Percentiles rank a stretch among this genome's conserved stretches.
phyloP scores from a whole-genome alignment of 192 early-diverging fungal species.

The Backusella tuberculispora region DNA sequence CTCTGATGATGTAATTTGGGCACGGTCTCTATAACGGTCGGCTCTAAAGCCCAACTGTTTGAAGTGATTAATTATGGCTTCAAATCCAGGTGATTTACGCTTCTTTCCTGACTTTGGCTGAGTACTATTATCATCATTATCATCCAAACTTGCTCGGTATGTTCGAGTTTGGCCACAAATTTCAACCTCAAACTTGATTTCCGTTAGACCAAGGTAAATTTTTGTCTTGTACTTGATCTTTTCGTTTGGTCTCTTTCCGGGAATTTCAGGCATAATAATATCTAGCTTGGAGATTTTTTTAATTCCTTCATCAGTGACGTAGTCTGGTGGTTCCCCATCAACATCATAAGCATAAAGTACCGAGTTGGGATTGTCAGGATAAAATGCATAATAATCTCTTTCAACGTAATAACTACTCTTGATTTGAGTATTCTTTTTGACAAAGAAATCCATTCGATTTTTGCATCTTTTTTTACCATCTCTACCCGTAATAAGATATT shows the following conservation, averaged over 20 bases:
- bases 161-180: background rate
- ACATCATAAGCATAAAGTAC: slow-evolving; percentile 45
- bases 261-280: slow-evolving; percentile 45
- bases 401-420: slow-evolving; percentile 42
- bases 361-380: slow-evolving; percentile 46
- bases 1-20: background rate
- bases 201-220: slow-evolving; percentile 46
- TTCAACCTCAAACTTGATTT: slow-evolving; percentile 42
- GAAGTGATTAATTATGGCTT: background rate
- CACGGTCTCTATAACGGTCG: background rate
- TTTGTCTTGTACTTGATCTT: slow-evolving; percentile 44
- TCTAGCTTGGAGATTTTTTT: slow-evolving; percentile 45
- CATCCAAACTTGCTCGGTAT: background rate
- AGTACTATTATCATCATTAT: background rate
- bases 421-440: slow-evolving; percentile 29
- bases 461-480: slow-evolving; percentile 54
- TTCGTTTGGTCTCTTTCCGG: slow-evolving; percentile 42
- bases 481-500: slow-evolving; percentile 48
- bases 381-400: slow-evolving; percentile 49
- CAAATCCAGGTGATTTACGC: background rate
- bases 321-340: slow-evolving; percentile 39
- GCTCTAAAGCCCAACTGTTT: background rate
- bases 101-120: background rate
- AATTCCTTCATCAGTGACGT: slow-evolving; percentile 40
- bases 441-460: slow-evolving; percentile 54